Base-by-base conservation (phyloP, 139 green algal genomes). In the Microglena sp. region DNA sequence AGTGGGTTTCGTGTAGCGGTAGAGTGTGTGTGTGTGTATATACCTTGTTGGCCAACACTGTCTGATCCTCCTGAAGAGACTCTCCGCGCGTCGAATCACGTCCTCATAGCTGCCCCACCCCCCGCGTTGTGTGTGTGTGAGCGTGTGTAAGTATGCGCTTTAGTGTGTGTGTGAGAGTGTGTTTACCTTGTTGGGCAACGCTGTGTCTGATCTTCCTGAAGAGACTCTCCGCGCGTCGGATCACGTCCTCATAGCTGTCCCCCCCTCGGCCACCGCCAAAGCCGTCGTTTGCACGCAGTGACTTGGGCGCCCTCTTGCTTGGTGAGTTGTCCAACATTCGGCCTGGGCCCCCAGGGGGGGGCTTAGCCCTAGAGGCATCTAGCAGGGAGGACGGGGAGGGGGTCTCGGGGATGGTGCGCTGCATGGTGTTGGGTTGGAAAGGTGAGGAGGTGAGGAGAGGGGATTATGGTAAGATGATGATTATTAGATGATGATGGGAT, bases 371-470 rank as follows among this genome's bases (percentile, higher is more conserved):
- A 31, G 67, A 60, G 43, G 69, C 62, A 32, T 44, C 55, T 33
- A 40, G 8, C 5, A 61, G n/a, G 35, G 65, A 33, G 27, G 83
- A 78, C 3, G 87, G 86, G 36, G 77, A 80, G 46, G 87, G 88
- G 7, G 88, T 95, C 74, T 95, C 88, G 24, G 88, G 88, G 50
- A 95, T 83, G 6, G 85, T 90, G 76, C 87, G 79, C 61, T 87
- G 59, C 6, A 15, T 50, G 40, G 40, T 50, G 40, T 50, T 50
- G 66, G n/a, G n/a, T n/a, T n/a, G n/a, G n/a, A n/a, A n/a, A n/a
- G n/a, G n/a, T n/a, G n/a, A n/a, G n/a, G n/a, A n/a, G n/a, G n/a
- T n/a, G n/a, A n/a, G n/a, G n/a, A n/a, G n/a, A n/a, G n/a, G n/a
- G n/a, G n/a, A n/a, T n/a, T n/a, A n/a, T n/a, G n/a, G n/a, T n/a